Evolutionary conservation across 1,139 yeast genomes (phyloP), one percentile per base, ranked within the genome.

Genomic region (Candida sanyaensis): DNA sequence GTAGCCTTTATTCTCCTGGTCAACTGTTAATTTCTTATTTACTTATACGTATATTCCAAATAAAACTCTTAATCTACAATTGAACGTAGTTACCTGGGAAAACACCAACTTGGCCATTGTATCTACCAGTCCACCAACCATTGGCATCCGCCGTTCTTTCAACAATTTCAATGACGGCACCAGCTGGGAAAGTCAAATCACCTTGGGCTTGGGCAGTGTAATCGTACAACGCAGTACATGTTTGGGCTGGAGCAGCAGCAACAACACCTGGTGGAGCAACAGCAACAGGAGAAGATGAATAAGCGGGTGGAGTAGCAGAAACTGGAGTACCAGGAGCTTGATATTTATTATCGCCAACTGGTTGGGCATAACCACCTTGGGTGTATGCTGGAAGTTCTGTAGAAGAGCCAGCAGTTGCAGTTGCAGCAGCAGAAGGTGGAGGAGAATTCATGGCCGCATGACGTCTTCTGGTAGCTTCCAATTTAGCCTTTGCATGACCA

Each of bases 171-270:
- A 93, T 91, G 33, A 83, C 79, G 7, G 93, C 89, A 21, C 98
- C 98, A 0, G 96, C 96, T 34, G 84, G 80, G 71, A 93, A 88
- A 13, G 87, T 71, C 61, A 93, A 77, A 62, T 93, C 99, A 12
- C 98, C 98, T 44, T 81, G 88, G 0, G 97, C 95, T 66, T 86
- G 95, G 0, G 93, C 93, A 9, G 86, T 69, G 64, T 86, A 87
- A 56, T 86, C 93, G 59, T 87, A 87, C 44, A 87, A 64, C 0
- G 95, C 91, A 12, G 91, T 86, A 58, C 91, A 86, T 0, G 85
- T 80, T 57, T 81, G 84, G 2, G 63, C 70, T 2, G 71, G 73
- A 7, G 79, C 63, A 0, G 73, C 65, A 46, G 68, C 44, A 21
- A 28, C 26, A 12, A 32, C 24, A 11, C 7, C 33, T 26, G 41